Conservation (phyloP, 108 stramenopile genomes). For the Bacterosira constricta region DNA sequence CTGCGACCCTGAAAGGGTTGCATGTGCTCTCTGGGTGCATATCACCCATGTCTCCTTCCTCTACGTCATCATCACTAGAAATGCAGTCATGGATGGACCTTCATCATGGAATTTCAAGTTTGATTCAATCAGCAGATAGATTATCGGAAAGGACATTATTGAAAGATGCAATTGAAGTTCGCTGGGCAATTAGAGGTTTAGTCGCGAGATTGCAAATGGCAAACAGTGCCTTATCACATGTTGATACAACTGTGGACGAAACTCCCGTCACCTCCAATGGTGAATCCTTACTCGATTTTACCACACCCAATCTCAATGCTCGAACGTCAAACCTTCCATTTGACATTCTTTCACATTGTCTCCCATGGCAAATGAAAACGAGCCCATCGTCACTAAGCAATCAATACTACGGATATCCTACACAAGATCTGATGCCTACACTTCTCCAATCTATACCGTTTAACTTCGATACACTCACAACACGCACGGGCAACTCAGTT, state of each 20-base stretch:
- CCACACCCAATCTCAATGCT: constrained; percentile 47
- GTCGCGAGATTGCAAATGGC: constrained; percentile 43
- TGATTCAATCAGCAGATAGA: constrained; percentile 46
- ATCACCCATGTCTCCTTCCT: constrained; percentile 17
- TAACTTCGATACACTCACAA: constrained; percentile 63
- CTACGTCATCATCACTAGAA: constrained; percentile 2
- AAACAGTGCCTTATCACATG: not conserved
- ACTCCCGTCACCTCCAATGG: not conserved
- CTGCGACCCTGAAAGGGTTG: constrained; percentile 50
- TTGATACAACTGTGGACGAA: not conserved
- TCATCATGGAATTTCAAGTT: constrained; percentile 26
- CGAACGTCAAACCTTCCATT: constrained; percentile 58
- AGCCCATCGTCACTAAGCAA: not conserved
- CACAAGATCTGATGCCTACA: constrained; percentile 23
- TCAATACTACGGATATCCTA: constrained; percentile 35
- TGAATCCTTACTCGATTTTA: not conserved
- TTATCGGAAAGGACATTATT: constrained; percentile 30
- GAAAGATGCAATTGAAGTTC: constrained; percentile 56
- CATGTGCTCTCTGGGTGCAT: constrained; percentile 46
- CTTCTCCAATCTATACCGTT: constrained; percentile 60
- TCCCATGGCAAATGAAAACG: constrained; percentile 55
- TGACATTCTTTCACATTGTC: constrained; percentile 61
- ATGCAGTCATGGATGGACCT: constrained; percentile 30
- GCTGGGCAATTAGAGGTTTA: constrained; percentile 62
- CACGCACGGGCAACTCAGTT: constrained; percentile 61